These are phyloP conservation scores for Phyllostachys edulis DNA, from an alignment of 176 grass and related monocot genomes.

Conservation along the genomic window DNA sequence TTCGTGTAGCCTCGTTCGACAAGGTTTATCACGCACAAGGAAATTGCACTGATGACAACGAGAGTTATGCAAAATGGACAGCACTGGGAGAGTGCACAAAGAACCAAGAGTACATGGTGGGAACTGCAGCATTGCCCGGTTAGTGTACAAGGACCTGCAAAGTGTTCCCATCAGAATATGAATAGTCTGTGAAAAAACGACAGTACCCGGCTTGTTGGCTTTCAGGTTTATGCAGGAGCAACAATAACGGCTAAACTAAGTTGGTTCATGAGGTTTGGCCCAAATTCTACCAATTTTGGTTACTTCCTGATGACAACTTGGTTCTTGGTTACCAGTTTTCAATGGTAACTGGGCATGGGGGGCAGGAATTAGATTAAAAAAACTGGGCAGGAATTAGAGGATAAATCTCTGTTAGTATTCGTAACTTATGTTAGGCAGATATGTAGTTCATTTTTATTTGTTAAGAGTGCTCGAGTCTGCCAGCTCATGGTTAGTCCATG, in stretches of 20 bases:
- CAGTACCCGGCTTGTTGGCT: background rate
- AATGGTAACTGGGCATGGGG: background rate
- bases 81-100: constrained; percentile 79
- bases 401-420: background rate
- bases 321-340: background rate
- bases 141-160: constrained; percentile 83
- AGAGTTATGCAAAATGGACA: constrained; percentile 66
- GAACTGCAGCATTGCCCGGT: constrained; percentile 50
- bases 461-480: background rate
- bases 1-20: constrained; percentile 75
- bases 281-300: background rate
- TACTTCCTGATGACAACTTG: background rate
- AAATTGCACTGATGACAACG: constrained; percentile 76
- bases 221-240: background rate
- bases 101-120: constrained; percentile 87
- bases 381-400: background rate
- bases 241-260: background rate
- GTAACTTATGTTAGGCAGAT: background rate
- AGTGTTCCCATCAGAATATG: constrained; percentile 46
- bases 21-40: constrained; percentile 52
- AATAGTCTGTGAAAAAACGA: background rate
- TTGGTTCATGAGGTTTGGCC: background rate
- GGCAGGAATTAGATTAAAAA: too few species aligned
- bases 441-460: background rate
- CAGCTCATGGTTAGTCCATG: background rate